Conservation (phyloP, 192 early-diverging fungal species). For the Umbelopsis sp. region DNA sequence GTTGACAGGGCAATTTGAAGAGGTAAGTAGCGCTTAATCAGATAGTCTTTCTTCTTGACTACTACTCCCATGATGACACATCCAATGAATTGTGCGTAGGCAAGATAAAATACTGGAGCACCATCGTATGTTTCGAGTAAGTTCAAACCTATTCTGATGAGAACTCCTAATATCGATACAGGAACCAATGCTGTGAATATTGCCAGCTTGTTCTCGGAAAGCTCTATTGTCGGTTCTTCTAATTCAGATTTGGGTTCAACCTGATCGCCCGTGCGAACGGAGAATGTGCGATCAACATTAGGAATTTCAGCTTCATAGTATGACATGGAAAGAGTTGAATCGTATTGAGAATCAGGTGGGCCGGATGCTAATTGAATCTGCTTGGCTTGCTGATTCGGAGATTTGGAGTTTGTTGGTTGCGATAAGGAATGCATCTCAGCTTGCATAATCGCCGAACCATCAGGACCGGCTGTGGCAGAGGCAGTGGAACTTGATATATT, state of each 20-base stretch:
- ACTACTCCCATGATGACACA: conserved; percentile 63
- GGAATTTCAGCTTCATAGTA: not conserved
- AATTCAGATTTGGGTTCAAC: not conserved
- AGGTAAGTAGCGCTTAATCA: conserved; percentile 39
- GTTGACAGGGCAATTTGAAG: conserved; percentile 60
- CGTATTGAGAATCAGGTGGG: not conserved
- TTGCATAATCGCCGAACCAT: no score
- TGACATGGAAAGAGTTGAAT: not conserved
- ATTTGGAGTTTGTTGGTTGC: no score
- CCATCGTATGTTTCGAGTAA: conserved; percentile 58
- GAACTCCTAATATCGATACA: conserved; percentile 66
- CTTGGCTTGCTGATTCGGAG: no score
- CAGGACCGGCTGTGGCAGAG: no score
- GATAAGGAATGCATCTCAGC: no score
- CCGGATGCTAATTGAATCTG: not conserved
- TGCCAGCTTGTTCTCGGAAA: conserved; percentile 35
- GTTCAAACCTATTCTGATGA: conserved; percentile 59
- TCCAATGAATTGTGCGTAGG: conserved; percentile 70
- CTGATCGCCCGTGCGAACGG: not conserved
- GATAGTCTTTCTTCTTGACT: conserved; percentile 20
- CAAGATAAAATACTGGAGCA: conserved; percentile 60
- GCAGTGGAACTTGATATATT: no score
- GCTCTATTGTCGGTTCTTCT: not conserved
- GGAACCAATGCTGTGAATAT: conserved; percentile 41
- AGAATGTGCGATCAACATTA: not conserved